Evolutionary conservation across 2,329 filamentous ascomycete species (phyloP).

Genomic region (Hymenoscyphus salicellus): DNA sequence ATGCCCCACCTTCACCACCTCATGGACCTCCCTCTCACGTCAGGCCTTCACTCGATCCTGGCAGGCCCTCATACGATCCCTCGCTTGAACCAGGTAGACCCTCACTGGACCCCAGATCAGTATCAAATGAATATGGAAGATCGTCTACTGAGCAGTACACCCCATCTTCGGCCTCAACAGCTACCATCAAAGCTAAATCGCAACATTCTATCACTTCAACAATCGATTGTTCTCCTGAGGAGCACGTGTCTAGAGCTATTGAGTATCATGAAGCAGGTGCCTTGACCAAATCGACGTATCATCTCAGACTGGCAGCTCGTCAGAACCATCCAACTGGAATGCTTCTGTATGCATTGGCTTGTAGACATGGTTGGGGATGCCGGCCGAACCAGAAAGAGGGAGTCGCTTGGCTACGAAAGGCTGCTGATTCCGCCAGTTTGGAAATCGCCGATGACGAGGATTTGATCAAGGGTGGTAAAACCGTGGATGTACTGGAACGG

Average conservation of each 20-base stretch:
- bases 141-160: slow-evolving; percentile 43
- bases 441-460: slow-evolving; percentile 83
- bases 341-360: slow-evolving; percentile 92
- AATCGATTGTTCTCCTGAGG: slow-evolving; percentile 74
- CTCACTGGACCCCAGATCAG: slow-evolving; percentile 46
- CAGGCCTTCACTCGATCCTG: slow-evolving; percentile 46
- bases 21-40: slow-evolving; percentile 52
- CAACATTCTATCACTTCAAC: slow-evolving; percentile 52
- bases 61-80: slow-evolving; percentile 38
- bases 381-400: slow-evolving; percentile 85
- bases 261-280: slow-evolving; percentile 84
- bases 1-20: slow-evolving; percentile 60
- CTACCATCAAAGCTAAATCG: slow-evolving; percentile 42
- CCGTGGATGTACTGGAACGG: slow-evolving; percentile 63
- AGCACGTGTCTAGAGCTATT: slow-evolving; percentile 88
- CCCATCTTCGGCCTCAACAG: slow-evolving; percentile 25
- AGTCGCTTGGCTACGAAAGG: slow-evolving; percentile 87
- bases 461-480: slow-evolving; percentile 58
- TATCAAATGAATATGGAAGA: slow-evolving; percentile 51
- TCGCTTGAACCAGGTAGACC: slow-evolving; percentile 40
- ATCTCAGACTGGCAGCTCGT: slow-evolving; percentile 83
- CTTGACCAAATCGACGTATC: slow-evolving; percentile 91
- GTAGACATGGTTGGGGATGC: slow-evolving; percentile 97
- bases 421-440: slow-evolving; percentile 76
- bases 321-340: slow-evolving; percentile 88